Conservation (phyloP, 1,284 basidiomycete genomes). For the Vanrija sp. region DNA sequence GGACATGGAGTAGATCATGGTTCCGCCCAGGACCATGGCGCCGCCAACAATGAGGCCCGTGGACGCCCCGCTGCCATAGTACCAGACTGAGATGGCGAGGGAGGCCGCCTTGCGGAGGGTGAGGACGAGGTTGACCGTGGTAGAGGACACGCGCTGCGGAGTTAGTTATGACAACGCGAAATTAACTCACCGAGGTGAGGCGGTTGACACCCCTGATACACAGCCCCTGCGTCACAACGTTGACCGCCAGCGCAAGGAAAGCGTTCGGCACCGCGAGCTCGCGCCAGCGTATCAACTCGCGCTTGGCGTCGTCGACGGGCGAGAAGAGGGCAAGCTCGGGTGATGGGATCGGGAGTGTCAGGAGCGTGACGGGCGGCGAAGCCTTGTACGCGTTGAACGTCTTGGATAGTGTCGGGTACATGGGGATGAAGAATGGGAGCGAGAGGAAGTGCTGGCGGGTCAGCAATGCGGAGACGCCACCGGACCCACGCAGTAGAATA, state of each 20-base stretch:
- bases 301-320: conserved; percentile 3
- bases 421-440: conserved; percentile 68
- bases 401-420: conserved; percentile 57
- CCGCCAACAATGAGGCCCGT: conserved; percentile 41
- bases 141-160: conserved; percentile 59
- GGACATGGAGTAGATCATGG: conserved; percentile 27
- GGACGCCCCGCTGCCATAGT: conserved; percentile 40
- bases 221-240: conserved; percentile 78
- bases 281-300: conserved; percentile 6
- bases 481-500: conserved; percentile 65
- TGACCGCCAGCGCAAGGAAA: conserved; percentile 63
- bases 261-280: conserved; percentile 57
- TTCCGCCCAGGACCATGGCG: conserved; percentile 39
- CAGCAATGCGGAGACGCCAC: not conserved
- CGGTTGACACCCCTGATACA: conserved; percentile 89
- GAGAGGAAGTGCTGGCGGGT: conserved; percentile 57
- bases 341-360: conserved; percentile 26
- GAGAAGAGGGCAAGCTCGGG: conserved; percentile 1
- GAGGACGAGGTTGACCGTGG: conserved; percentile 82
- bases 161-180: conserved; percentile 36
- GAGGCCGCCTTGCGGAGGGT: conserved; percentile 86
- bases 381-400: conserved; percentile 36
- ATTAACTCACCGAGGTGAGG: conserved; percentile 56
- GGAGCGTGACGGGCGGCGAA: conserved; percentile 34
- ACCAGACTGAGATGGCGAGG: conserved; percentile 58